A percentile compares a stretch with the other conserved stretches of the same genome.
These are phyloP conservation scores for Fusarium albosuccineum DNA, from an alignment of 2,329 filamentous ascomycete species.

Conservation along the genomic window DNA sequence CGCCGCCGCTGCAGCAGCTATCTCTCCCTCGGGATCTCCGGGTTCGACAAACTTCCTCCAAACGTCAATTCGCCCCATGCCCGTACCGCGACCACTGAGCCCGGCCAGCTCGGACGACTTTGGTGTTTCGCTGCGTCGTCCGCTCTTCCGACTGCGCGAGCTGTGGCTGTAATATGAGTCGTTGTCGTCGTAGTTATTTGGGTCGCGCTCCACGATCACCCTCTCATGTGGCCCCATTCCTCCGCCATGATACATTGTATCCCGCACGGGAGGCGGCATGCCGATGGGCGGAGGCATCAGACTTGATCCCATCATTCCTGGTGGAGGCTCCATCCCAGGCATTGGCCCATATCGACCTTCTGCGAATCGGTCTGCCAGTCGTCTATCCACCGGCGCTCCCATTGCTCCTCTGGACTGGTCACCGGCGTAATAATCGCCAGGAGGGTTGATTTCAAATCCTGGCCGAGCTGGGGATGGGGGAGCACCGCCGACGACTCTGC, in stretches of 20 bases:
- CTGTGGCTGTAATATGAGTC: constrained; percentile 46
- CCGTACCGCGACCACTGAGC: constrained; percentile 59
- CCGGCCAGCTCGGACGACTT: constrained; percentile 62
- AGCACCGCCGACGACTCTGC: constrained; percentile 40
- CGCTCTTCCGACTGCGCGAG: constrained; percentile 47
- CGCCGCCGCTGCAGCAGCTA: constrained; percentile 31
- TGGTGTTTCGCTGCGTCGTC: constrained; percentile 46
- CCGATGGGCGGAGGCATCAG: constrained; percentile 52
- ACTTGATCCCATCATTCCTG: constrained; percentile 34
- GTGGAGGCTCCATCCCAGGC: constrained; percentile 38
- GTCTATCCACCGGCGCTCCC: constrained; percentile 61
- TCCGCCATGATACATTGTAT: constrained; percentile 33
- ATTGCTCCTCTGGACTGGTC: constrained; percentile 58
- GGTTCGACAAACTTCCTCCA: constrained; percentile 64
- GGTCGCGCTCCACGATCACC: constrained; percentile 44
- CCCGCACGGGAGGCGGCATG: constrained; percentile 46
- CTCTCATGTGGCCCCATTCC: constrained; percentile 43
- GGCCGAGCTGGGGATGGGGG: constrained; percentile 41
- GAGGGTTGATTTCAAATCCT: constrained; percentile 41
- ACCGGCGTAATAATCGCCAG: constrained; percentile 59
- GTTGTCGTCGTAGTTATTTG: constrained; percentile 52
- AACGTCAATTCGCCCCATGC: constrained; percentile 62
- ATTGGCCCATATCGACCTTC: constrained; percentile 54
- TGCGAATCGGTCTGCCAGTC: constrained; percentile 64
- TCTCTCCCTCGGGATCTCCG: constrained; percentile 55